These are phyloP conservation scores for Pseudopyrenochaeta lycopersici DNA, from an alignment of 2,329 filamentous ascomycete genomes.

Conservation along the genomic window DNA sequence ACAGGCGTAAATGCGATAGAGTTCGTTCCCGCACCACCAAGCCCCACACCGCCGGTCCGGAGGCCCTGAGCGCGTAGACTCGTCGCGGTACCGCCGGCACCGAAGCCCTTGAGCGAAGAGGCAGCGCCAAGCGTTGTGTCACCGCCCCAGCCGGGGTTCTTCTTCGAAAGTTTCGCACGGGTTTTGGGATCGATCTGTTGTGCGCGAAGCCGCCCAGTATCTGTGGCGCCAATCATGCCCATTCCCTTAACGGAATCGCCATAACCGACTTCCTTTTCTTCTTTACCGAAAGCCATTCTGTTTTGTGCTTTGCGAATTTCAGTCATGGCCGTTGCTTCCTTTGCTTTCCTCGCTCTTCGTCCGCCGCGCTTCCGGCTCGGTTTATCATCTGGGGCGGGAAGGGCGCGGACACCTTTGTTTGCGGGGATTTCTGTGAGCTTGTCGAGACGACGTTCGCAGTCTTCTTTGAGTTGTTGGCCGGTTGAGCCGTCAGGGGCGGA, in stretches of 20 bases:
- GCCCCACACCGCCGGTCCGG: conserved; percentile 81
- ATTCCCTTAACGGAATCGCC: conserved; percentile 87
- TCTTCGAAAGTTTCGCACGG: conserved; percentile 89
- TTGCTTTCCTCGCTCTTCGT: conserved; percentile 87
- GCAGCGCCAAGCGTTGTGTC: conserved; percentile 60
- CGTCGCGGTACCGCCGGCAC: conserved; percentile 70
- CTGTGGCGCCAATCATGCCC: conserved; percentile 92
- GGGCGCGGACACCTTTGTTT: conserved; percentile 85
- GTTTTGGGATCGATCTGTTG: conserved; percentile 93
- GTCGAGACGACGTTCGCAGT: conserved; percentile 85
- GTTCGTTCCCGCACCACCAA: conserved; percentile 73
- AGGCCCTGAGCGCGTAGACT: conserved; percentile 82
- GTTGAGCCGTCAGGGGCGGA: conserved; percentile 81
- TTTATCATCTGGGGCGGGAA: conserved; percentile 95
- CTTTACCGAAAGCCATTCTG: conserved; percentile 92
- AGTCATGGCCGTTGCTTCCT: conserved; percentile 96
- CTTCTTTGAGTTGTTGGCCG: conserved; percentile 81
- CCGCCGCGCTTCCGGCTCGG: conserved; percentile 92
- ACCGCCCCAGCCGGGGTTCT: conserved; percentile 94
- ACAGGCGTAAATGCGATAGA: conserved; percentile 94
- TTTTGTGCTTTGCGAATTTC: conserved; percentile 96
- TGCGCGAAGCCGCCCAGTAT: conserved; percentile 87
- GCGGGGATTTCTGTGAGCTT: conserved; percentile 92
- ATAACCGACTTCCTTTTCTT: conserved; percentile 93
- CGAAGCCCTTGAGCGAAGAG: conserved; percentile 82